Evolutionary conservation across 495 filamentous ascomycete species (phyloP).

Genomic region (Pseudotulostoma volvatum): DNA sequence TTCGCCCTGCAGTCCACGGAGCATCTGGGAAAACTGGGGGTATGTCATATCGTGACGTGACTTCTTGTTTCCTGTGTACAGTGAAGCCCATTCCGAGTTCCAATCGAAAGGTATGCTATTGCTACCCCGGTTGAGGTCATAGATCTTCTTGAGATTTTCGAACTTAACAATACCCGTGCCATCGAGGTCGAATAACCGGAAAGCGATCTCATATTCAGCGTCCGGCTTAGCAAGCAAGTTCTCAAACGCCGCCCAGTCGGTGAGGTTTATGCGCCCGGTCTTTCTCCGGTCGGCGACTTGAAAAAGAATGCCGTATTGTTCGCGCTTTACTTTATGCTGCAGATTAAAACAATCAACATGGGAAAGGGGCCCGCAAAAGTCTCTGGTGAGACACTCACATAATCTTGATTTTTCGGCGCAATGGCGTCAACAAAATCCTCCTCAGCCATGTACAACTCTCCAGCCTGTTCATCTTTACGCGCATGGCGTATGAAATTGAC

Average conservation of each 20-base stretch:
- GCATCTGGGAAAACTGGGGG: constrained; percentile 95
- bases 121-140: constrained; percentile 64
- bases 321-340: constrained; percentile 92
- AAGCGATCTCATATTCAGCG: constrained; percentile 97
- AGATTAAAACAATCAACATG: constrained; percentile 3
- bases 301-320: constrained; percentile 89
- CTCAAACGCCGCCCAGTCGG: constrained; percentile 85
- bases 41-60: constrained; percentile 83
- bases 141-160: constrained; percentile 63
- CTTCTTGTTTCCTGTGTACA: constrained; percentile 77
- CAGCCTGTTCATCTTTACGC: constrained; percentile 52
- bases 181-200: constrained; percentile 82
- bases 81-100: constrained; percentile 90
- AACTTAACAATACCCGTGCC: constrained; percentile 72
- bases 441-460: constrained; percentile 62
- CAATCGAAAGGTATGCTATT: constrained; percentile 87
- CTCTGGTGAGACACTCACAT: constrained; percentile 40
- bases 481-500: constrained; percentile 65
- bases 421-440: constrained; percentile 82
- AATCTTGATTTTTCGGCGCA: constrained; percentile 76
- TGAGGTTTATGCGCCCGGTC: constrained; percentile 52
- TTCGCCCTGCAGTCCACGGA: constrained; percentile 89
- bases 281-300: constrained; percentile 65
- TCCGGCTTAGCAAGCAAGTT: constrained; percentile 88
- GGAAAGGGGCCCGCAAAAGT: background rate